Evolutionary conservation across 2,329 filamentous ascomycete genomes (phyloP).

Genomic region (Basipetospora chlamydospora): DNA sequence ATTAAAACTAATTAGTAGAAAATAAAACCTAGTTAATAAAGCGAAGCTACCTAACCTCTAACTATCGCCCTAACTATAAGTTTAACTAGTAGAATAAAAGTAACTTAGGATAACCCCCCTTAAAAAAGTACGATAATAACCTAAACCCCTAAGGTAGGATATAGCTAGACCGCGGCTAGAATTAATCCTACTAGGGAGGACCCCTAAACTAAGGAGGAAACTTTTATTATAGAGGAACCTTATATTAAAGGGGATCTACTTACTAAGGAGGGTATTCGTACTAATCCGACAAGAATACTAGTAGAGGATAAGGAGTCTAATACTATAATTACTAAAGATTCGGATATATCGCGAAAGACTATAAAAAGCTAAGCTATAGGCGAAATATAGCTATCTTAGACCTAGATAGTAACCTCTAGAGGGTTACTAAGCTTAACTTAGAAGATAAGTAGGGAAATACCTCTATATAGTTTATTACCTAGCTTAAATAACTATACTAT

Average conservation of each 20-base stretch:
- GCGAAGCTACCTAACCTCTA: too few relatives aligned
- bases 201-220: not conserved
- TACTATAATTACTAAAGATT: slow-evolving; percentile 6
- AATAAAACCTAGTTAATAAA: too few relatives aligned
- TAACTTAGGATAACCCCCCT: too few relatives aligned
- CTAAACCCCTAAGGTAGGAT: not conserved
- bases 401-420: too few relatives aligned
- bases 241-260: too few relatives aligned
- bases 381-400: slow-evolving; percentile 7
- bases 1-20: too few relatives aligned
- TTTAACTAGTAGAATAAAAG: too few relatives aligned
- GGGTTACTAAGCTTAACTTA: not conserved
- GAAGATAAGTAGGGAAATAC: slow-evolving; percentile 1
- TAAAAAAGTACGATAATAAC: not conserved
- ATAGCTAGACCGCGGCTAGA: too few relatives aligned
- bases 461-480: too few relatives aligned
- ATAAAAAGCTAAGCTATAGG: slow-evolving; percentile 1
- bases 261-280: too few relatives aligned
- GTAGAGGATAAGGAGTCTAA: slow-evolving; percentile 12
- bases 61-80: too few relatives aligned
- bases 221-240: not conserved
- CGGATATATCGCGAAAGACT: not conserved
- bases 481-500: too few relatives aligned
- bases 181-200: not conserved
- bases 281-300: not conserved